A percentile compares a stretch with the other conserved stretches of the same genome.
Evolutionary conservation across 148 eudicot genomes (phyloP).

Genomic region (Spergularia bocconei): DNA sequence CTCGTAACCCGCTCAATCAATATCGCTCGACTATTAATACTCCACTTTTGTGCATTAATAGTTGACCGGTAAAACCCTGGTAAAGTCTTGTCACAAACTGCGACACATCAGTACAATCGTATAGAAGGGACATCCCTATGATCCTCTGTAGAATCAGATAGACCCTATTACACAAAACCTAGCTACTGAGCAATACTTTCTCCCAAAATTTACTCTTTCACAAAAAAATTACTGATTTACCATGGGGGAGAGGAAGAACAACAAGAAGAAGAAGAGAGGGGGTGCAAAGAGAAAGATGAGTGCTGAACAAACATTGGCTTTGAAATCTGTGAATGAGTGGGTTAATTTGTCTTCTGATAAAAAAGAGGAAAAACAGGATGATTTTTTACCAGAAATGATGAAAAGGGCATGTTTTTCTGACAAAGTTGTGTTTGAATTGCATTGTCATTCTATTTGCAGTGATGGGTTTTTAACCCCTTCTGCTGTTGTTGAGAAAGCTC

Average conservation of each 20-base stretch:
- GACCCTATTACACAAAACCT: too few species aligned
- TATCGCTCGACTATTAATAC: not conserved
- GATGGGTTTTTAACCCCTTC: conserved; percentile 94
- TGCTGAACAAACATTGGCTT: conserved; percentile 62
- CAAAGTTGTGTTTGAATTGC: conserved; percentile 80
- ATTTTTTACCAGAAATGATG: conserved; percentile 44
- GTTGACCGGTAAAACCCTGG: not conserved
- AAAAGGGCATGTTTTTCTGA: conserved; percentile 40
- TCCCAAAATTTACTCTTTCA: not conserved
- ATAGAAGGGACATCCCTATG: not conserved
- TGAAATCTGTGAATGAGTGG: conserved; percentile 68
- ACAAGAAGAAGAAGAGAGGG: conserved; percentile 74
- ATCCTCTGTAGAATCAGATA: not conserved
- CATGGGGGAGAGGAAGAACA: conserved; percentile 44
- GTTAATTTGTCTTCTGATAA: conserved; percentile 38
- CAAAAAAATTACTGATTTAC: not conserved
- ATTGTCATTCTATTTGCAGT: conserved; percentile 80
- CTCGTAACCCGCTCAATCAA: not conserved
- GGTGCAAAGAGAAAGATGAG: conserved; percentile 70
- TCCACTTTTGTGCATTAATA: not conserved
- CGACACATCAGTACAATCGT: not conserved
- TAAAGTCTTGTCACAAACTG: not conserved
- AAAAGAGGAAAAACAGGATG: conserved; percentile 34
- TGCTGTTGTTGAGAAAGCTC: conserved; percentile 87
- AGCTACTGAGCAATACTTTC: not conserved